phyloP scores from a whole-genome alignment of 192 early-diverging fungal species.

The Coemansia sp. region DNA sequence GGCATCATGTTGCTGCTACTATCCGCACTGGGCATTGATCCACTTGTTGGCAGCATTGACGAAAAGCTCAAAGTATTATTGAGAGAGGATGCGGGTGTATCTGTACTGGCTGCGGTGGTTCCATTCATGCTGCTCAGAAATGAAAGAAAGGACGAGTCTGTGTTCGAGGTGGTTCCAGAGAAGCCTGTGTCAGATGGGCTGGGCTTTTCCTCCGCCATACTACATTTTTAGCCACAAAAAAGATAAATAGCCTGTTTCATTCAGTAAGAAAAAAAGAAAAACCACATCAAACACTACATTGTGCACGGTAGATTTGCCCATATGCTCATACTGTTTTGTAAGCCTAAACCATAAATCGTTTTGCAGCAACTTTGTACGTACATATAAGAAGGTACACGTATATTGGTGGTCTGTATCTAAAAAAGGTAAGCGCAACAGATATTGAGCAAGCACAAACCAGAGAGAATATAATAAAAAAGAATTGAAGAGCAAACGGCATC shows the following conservation, averaged over 20 bases:
- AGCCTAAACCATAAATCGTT: too few species aligned
- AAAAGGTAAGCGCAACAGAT: too few species aligned
- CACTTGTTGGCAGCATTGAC: conserved; percentile 19
- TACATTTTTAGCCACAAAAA: conserved; percentile 3
- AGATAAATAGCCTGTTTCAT: neutral
- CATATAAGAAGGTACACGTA: too few species aligned
- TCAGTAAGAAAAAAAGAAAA: neutral
- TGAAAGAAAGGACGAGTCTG: conserved; percentile 14
- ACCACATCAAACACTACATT: too few species aligned
- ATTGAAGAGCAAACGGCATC: neutral
- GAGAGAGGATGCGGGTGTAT: neutral
- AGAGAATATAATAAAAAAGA: neutral
- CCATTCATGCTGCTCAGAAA: conserved; percentile 20
- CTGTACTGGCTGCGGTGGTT: neutral
- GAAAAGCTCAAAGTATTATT: conserved; percentile 20
- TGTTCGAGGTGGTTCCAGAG: conserved; percentile 4
- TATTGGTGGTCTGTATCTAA: too few species aligned
- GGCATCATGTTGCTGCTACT: neutral
- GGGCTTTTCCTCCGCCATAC: conserved; percentile 24
- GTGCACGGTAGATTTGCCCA: too few species aligned
- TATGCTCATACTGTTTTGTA: too few species aligned
- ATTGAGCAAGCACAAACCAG: too few species aligned
- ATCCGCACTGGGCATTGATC: neutral
- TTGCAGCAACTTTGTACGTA: too few species aligned
- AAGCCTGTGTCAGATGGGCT: conserved; percentile 3